Evolutionary conservation across 164 flowering plant species (phyloP), one percentile per base, ranked within the genome.

Genomic region (Nymphaea thermarum): DNA sequence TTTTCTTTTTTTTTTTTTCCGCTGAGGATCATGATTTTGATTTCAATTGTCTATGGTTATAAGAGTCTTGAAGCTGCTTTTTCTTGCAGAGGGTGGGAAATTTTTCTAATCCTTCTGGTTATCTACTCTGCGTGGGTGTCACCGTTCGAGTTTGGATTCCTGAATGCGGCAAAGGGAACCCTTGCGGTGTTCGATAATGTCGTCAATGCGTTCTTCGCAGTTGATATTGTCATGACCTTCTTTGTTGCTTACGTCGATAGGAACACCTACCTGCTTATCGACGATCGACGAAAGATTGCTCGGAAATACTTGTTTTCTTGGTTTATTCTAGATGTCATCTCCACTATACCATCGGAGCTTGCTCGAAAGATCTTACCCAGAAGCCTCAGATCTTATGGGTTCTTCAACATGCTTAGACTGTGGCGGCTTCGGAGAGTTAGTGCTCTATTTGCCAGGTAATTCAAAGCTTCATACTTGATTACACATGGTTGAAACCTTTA

Each of bases 341-440:
- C 99, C 53, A 95, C 91, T 25, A 76, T 90, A 62, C 99, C 99
- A 11, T 77, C 89, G 5, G 99, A 95, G 76, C 8, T n/a, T 17
- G 88, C 84, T 43, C 64, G 66, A 43, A 83, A 79, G 72, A 78
- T 92, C 44, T 75, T 83, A 16, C 90, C 96, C 3, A 42, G 72
- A 3, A 73, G 78, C 36, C 67, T 85, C 10, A 74, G 63, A 4
- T 64, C 82, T 0, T 90, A 87, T 80, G 99, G 94, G 25, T 70
- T 89, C 43, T 87, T 84, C 80, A 90, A 86, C 78, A 90, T 95
- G 98, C 97, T 95, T 74, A 90, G 99, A 17, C 88, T 95, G 3
- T 95, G 99, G 99, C 96, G 99, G 77, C 93, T 95, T 25, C 78
- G 97, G 57, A 82, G 99, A 83, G 98, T 95, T 64, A 84, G 96